These are phyloP conservation scores for Schizothecium vesticola DNA, from an alignment of 495 filamentous ascomycete species.

Conservation along the genomic window DNA sequence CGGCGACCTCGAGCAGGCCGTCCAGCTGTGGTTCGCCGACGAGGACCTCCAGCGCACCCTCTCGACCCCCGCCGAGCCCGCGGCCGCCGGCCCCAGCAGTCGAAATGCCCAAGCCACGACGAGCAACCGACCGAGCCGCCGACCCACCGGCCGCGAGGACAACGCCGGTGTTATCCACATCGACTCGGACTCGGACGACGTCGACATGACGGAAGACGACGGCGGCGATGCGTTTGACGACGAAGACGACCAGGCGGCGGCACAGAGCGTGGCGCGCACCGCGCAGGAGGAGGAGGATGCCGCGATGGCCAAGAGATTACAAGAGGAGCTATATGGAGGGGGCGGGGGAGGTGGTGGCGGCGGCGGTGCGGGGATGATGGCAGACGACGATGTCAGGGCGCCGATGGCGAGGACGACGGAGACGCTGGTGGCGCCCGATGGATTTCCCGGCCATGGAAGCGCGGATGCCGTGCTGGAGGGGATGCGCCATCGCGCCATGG, in stretches of 20 bases:
- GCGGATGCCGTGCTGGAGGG: slow-evolving; percentile 56
- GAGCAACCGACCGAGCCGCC: slow-evolving; percentile 19
- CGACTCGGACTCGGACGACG: slow-evolving; percentile 60
- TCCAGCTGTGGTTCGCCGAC: slow-evolving; percentile 86
- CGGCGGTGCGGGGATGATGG: slow-evolving; percentile 28
- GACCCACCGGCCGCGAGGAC: slow-evolving; percentile 42
- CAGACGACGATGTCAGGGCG: slow-evolving; percentile 68
- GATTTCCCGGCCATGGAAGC: background rate
- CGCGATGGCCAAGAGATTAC: slow-evolving; percentile 82
- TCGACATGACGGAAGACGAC: slow-evolving; percentile 56
- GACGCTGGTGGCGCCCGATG: slow-evolving; percentile 70
- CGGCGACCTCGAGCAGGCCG: slow-evolving; percentile 73
- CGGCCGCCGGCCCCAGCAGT: slow-evolving; percentile 22
- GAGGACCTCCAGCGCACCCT: slow-evolving; percentile 52
- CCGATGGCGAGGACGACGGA: slow-evolving; percentile 89
- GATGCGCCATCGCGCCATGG: slow-evolving; percentile 44
- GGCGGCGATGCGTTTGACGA: slow-evolving; percentile 26
- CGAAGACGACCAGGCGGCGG: slow-evolving; percentile 24
- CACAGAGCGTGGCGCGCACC: slow-evolving; percentile 35
- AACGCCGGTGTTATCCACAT: slow-evolving; percentile 61
- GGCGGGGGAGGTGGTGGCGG: slow-evolving; percentile 5
- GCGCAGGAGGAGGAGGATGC: slow-evolving; percentile 77
- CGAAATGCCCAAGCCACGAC: slow-evolving; percentile 7
- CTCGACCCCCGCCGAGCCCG: slow-evolving; percentile 36
- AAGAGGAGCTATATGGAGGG: slow-evolving; percentile 80